Evolutionary conservation across 2,329 filamentous ascomycete genomes (phyloP).

Genomic region (Fusarium odoratissimum): DNA sequence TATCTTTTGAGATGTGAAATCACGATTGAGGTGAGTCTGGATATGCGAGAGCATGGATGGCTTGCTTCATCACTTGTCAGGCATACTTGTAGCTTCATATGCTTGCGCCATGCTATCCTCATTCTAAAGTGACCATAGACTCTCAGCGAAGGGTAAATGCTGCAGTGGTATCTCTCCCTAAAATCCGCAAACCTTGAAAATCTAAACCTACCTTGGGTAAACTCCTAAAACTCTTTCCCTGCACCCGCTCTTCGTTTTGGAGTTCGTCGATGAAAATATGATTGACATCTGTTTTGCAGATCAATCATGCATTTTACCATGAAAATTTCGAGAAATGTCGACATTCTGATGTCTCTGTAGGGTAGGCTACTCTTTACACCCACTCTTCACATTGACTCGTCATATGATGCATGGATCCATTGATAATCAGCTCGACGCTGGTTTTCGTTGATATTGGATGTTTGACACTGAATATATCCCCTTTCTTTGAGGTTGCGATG

Average conservation of each 20-base stretch:
- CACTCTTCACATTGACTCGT: not conserved
- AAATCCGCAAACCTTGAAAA: not conserved
- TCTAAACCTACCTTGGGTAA: not conserved
- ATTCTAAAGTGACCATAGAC: not conserved
- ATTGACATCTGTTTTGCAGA: not conserved
- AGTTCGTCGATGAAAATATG: not conserved
- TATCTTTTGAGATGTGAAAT: not conserved
- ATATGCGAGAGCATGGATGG: not conserved
- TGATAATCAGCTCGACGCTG: not conserved
- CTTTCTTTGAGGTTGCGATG: not conserved
- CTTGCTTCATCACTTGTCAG: not conserved
- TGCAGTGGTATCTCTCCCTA: not conserved
- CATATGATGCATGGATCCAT: not conserved
- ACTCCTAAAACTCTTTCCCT: not conserved
- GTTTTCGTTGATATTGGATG: not conserved
- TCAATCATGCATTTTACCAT: not conserved
- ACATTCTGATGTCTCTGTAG: not conserved
- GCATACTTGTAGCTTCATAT: too few relatives aligned
- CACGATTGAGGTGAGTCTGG: not conserved
- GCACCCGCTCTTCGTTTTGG: not conserved
- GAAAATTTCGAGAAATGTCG: not conserved
- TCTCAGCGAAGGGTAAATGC: not conserved
- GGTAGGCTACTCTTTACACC: not conserved
- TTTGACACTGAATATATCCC: not conserved
- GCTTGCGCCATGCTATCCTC: too few relatives aligned